phyloP scores from a whole-genome alignment of 129 eudicot genomes.

The Glebionis coronaria region DNA sequence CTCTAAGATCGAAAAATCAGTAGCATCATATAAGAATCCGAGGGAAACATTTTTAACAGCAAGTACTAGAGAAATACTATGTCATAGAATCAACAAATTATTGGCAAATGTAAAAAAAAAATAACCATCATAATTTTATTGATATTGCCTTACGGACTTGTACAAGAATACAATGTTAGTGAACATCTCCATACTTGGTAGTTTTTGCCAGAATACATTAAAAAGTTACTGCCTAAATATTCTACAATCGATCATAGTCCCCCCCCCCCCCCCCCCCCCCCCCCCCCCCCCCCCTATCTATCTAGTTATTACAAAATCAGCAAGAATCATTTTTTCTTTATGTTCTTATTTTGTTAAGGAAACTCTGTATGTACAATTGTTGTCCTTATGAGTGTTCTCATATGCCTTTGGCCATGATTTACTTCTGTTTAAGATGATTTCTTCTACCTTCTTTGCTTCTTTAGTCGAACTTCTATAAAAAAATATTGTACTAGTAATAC shows the following conservation, averaged over 20 bases:
- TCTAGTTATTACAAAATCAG: conserved; percentile 28
- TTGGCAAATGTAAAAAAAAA: not conserved
- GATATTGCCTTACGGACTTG: conserved; percentile 77
- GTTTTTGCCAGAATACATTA: conserved; percentile 16
- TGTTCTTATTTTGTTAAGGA: conserved; percentile 24
- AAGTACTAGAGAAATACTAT: too few species aligned
- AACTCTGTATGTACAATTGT: conserved; percentile 52
- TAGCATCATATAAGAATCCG: too few species aligned
- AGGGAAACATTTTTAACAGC: too few species aligned
- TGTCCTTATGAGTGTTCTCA: conserved; percentile 23
- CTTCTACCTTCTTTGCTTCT: conserved; percentile 3
- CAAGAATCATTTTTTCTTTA: conserved; percentile 19
- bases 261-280: conserved; percentile 15
- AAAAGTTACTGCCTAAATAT: conserved; percentile 20
- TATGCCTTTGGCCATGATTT: conserved; percentile 27
- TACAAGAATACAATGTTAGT: conserved; percentile 27
- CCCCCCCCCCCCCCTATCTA: conserved; percentile 15
- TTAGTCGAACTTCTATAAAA: conserved; percentile 1
- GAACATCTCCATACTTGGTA: conserved; percentile 10
- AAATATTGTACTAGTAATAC: not conserved
- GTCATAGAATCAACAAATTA: not conserved
- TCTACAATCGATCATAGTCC: conserved; percentile 24
- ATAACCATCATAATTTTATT: conserved; percentile 25
- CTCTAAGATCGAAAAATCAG: too few species aligned
- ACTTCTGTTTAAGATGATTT: conserved; percentile 21